Conservation (phyloP, 768 basidiomycete species). For the Tylopilus subfusipes region DNA sequence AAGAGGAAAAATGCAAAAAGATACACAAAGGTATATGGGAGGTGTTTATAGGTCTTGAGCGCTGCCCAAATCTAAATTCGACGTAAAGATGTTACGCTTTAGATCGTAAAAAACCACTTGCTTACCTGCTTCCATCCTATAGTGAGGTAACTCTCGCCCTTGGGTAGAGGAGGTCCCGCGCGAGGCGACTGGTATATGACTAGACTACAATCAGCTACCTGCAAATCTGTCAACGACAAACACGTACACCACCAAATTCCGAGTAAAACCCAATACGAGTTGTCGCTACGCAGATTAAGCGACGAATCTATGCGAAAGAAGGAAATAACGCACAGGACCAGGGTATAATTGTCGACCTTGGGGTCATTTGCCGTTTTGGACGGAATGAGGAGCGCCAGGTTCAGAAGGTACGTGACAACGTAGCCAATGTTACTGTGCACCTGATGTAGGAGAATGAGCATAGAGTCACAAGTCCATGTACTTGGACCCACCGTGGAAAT, state of each 20-base stretch:
- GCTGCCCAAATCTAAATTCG: conserved; percentile 67
- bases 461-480: not conserved
- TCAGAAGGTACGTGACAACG: conserved; percentile 59
- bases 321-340: conserved; percentile 56
- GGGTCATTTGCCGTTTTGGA: conserved; percentile 41
- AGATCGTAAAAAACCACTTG: not conserved
- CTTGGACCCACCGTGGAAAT: conserved; percentile 63
- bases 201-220: conserved; percentile 22
- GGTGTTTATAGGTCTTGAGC: conserved; percentile 66
- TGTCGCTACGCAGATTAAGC: conserved; percentile 43
- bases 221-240: not conserved
- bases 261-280: conserved; percentile 69
- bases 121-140: conserved; percentile 82
- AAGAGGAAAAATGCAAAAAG: conserved; percentile 72
- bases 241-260: conserved; percentile 87
- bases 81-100: not conserved
- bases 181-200: conserved; percentile 83
- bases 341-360: conserved; percentile 68
- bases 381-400: conserved; percentile 69
- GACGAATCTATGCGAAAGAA: not conserved
- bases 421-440: conserved; percentile 77
- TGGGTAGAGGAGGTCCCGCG: conserved; percentile 74
- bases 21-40: conserved; percentile 82
- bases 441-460: conserved; percentile 33
- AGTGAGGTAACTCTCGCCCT: conserved; percentile 71